phyloP scores from a whole-genome alignment of 2,329 filamentous ascomycete species.

The Clonostachys chloroleuca region DNA sequence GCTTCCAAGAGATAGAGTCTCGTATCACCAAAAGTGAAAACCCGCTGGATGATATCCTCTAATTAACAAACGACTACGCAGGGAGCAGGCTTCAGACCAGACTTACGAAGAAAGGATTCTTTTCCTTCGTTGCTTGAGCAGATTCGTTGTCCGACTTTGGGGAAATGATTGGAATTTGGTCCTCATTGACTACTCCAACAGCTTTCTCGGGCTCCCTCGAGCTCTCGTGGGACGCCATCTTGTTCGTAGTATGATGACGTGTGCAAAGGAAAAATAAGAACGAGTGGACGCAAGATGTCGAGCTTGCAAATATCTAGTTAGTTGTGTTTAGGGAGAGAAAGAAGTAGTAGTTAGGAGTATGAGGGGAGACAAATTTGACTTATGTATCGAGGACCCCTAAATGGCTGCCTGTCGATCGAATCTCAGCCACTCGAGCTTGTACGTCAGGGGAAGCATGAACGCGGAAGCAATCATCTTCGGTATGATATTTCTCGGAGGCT shows the following conservation, averaged over 20 bases:
- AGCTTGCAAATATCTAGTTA: no score
- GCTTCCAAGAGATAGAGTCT: conserved; percentile 13
- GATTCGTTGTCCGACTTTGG: neutral
- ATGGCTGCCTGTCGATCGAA: no score
- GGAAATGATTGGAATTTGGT: neutral
- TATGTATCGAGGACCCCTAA: no score
- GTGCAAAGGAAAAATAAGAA: neutral
- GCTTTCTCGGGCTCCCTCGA: neutral
- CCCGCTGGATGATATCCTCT: conserved; percentile 8
- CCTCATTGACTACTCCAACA: neutral
- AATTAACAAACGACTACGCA: neutral
- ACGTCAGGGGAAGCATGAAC: no score
- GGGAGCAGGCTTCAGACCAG: neutral
- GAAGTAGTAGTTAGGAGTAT: no score
- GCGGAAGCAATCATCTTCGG: no score
- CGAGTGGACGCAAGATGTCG: no score
- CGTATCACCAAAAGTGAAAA: conserved; percentile 13
- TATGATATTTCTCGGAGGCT: neutral
- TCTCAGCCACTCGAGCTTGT: no score
- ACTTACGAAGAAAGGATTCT: neutral
- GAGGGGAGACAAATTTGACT: no score
- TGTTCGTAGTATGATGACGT: neutral
- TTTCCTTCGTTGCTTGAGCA: neutral
- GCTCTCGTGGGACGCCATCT: neutral
- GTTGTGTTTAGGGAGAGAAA: no score